Evolutionary conservation across 257 asterid species (phyloP), one percentile per base, ranked within the genome.

Genomic region (Solanum clarkiae): DNA sequence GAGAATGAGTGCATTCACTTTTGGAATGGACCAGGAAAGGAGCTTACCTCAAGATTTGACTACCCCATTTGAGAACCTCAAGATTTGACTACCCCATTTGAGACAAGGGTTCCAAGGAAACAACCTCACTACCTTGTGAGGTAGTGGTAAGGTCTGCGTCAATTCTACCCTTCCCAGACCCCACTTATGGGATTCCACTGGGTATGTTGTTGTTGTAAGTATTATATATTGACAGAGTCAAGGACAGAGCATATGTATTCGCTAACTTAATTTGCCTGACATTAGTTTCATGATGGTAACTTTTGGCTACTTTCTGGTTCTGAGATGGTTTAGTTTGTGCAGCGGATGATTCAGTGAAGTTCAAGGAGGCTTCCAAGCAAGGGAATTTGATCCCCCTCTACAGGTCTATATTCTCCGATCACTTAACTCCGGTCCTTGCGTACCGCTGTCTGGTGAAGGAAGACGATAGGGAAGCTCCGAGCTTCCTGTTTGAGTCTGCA

Each of bases 391-490:
- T 95, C 87, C 99, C 99, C 7, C 51, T 95, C 49, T 94, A 85
- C 90, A 92, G 91, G 90, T 81, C 95, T 16, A 92, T 95, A 79
- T 95, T 95, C 89, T 94, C 97, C 1, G 99, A 95, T 86, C 99
- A 95, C 88, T 88, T 95, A 88, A 95, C 99, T 22, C 97, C 99
- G 0, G 99, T 95, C 80, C 93, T 94, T n/a, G 99, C 99, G 10
- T 95, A 95, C 86, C 95, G 99, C 55, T 95, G 98, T 86, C 90
- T 95, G 91, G 97, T 95, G 75, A 94, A 90, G 90, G 98, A 95
- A 88, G 99, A 95, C 84, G 97, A 94, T 87, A 89, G 99, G 87
- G 99, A 95, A n/a, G 98, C 99, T 75, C 98, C 99, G 16, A 95
- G 99, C 91, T 95, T 95, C 87, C 94, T 95, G 63, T 95, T 92